Conservation (phyloP, 2,329 filamentous ascomycete genomes). For the Raffaelea ambrosiae region DNA sequence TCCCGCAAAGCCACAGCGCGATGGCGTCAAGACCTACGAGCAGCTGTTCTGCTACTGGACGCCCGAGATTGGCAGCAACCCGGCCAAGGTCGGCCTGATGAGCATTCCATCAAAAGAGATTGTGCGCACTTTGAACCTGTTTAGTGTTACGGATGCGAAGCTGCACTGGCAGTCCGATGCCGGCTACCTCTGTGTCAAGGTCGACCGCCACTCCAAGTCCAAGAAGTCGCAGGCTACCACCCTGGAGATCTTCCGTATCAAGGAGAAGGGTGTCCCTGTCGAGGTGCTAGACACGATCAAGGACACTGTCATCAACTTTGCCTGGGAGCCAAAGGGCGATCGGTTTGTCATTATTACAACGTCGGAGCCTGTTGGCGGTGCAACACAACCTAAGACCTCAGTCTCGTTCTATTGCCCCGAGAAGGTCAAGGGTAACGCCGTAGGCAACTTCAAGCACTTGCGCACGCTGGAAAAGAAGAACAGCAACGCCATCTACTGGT, state of each 20-base stretch:
- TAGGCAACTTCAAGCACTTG: conserved; percentile 94
- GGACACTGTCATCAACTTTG: conserved; percentile 98
- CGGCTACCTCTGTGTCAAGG: conserved; percentile 94
- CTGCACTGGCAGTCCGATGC: conserved; percentile 97
- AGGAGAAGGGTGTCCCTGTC: conserved; percentile 95
- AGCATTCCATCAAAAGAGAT: conserved; percentile 91
- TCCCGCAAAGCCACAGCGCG: conserved; percentile 70
- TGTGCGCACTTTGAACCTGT: conserved; percentile 88
- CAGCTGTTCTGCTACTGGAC: conserved; percentile 99
- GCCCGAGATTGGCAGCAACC: conserved; percentile 94
- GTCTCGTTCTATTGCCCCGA: conserved; percentile 97
- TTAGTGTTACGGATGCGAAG: conserved; percentile 96
- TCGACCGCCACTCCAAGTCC: conserved; percentile 96
- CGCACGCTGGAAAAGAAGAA: conserved; percentile 98
- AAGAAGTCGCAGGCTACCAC: conserved; percentile 98
- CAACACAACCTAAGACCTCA: conserved; percentile 86
- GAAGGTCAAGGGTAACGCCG: conserved; percentile 71
- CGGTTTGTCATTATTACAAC: conserved; percentile 96
- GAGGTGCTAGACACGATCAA: conserved; percentile 97
- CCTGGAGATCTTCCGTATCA: conserved; percentile 94
- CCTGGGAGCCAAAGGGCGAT: conserved; percentile 97
- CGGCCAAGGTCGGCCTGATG: conserved; percentile 95
- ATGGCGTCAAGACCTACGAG: conserved; percentile 84
- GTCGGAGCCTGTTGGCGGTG: conserved; percentile 69
- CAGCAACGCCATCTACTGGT: conserved; percentile 99